Evolutionary conservation across 2,329 filamentous ascomycete genomes (phyloP), one percentile per base, ranked within the genome.

Genomic region (Endoconidiophora laricicola): DNA sequence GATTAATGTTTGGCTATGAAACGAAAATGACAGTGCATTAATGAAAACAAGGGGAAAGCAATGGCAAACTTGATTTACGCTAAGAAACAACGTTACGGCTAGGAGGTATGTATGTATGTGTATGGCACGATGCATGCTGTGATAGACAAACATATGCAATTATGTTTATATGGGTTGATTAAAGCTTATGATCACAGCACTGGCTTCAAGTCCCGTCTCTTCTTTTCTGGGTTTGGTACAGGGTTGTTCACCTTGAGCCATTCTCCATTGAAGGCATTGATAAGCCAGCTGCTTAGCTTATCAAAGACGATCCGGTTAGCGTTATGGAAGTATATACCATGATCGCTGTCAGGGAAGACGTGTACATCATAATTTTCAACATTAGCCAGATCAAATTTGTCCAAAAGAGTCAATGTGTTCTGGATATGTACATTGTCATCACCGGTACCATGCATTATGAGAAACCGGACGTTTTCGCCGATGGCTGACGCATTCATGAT

Each of bases 371-470:
- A 98, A 60, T 98, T 98, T 63, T 90, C 80, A 3, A 95, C 76
- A 10, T 78, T 76, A 1, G 72, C 80, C 48, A 94, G 60, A 66
- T 98, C 86, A 42, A 98, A 71, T 58, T 81, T 81, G 63, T 98
- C 93, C 44, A 98, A 70, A 54, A 98, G 66, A 1, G 80, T 84
- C 52, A 96, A 73, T 0, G 88, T 87, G 64, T 94, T 96, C 65
- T 98, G 93, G 65, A 94, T 79, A 63, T 98, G 93, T 10, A 98
- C 91, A 59, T 98, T 98, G 65, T 98, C 91, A 60, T 98, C 91
- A 6, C 84, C 83, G n/a, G 87, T 77, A 57, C 91, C 91, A 61
- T 98, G 91, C 85, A 96, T 95, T 58, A 98, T 63, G 38, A 98
- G 70, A 68, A 96, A 98, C 29, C 90, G 80, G 54, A 88, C 83